These are phyloP conservation scores for Talaromyces funiculosus DNA, from an alignment of 2,329 filamentous ascomycete species.

Conservation along the genomic window DNA sequence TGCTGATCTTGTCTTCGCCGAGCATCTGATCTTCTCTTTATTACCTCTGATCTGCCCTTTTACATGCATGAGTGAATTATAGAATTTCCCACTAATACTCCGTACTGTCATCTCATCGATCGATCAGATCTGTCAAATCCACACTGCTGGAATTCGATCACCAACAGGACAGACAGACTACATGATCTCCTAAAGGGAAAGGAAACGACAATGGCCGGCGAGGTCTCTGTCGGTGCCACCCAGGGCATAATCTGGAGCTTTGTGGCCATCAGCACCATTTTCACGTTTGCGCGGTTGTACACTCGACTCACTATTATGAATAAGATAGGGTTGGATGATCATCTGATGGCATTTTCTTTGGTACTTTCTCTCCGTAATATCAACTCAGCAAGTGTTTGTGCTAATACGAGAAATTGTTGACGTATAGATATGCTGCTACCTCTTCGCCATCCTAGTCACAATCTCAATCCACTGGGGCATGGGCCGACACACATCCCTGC, in stretches of 20 bases:
- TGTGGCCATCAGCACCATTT: constrained; percentile 9
- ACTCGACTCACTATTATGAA: constrained; percentile 12
- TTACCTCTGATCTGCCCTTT: background rate
- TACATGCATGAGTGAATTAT: background rate
- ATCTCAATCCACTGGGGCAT: constrained; percentile 10
- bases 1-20: background rate
- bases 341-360: constrained; percentile 12
- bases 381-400: too few relatives aligned
- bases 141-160: background rate
- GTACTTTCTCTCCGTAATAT: background rate
- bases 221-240: constrained; percentile 6
- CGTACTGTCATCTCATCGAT: background rate
- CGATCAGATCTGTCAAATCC: constrained; percentile 4
- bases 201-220: background rate
- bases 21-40: background rate
- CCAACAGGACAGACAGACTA: background rate
- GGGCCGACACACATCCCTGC: constrained; percentile 4
- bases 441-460: constrained; percentile 10
- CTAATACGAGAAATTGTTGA: too few relatives aligned
- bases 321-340: constrained; percentile 12
- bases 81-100: background rate
- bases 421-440: constrained; percentile 3
- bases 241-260: constrained; percentile 14
- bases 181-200: background rate
- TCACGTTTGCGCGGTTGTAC: constrained; percentile 9